Conservation (phyloP, 768 basidiomycete genomes). For the Boletellus ananas region DNA sequence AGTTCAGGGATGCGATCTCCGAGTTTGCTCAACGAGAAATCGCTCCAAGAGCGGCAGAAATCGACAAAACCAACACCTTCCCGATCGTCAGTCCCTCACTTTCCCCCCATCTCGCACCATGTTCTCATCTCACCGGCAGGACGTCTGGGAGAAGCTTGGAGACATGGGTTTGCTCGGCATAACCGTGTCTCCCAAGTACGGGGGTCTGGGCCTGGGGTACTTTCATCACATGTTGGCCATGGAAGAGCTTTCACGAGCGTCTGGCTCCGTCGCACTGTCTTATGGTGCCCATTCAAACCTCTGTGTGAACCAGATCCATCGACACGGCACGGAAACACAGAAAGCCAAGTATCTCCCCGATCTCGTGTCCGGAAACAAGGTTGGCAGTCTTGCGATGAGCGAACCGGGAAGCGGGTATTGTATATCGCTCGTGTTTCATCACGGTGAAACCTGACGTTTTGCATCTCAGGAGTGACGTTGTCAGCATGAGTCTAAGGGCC, state of each 20-base stretch:
- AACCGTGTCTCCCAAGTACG: slow-evolving; percentile 76
- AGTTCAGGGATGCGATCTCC: slow-evolving; percentile 80
- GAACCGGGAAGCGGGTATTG: slow-evolving; percentile 75
- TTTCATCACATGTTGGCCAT: slow-evolving; percentile 88
- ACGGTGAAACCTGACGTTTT: neutral
- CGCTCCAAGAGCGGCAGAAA: slow-evolving; percentile 79
- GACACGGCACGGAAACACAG: slow-evolving; percentile 81
- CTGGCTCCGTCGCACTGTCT: slow-evolving; percentile 88
- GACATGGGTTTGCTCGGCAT: slow-evolving; percentile 90
- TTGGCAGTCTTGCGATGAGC: slow-evolving; percentile 93
- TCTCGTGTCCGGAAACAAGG: slow-evolving; percentile 73
- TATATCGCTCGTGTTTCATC: neutral
- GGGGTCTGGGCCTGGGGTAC: slow-evolving; percentile 82
- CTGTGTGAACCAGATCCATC: slow-evolving; percentile 80
- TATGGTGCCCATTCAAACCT: slow-evolving; percentile 93
- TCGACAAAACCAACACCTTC: slow-evolving; percentile 81
- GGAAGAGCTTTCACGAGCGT: slow-evolving; percentile 89
- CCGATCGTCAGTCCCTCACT: slow-evolving; percentile 52
- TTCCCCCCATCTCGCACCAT: neutral
- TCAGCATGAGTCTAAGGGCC: slow-evolving; percentile 85
- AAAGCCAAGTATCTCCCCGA: slow-evolving; percentile 79
- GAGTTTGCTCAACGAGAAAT: slow-evolving; percentile 83
- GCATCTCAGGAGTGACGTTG: slow-evolving; percentile 68
- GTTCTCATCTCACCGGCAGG: slow-evolving; percentile 40
- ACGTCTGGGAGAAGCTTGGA: slow-evolving; percentile 86